Base-by-base conservation (phyloP, 108 stramenopile species). In the Cyclostephanos invisitatus region DNA sequence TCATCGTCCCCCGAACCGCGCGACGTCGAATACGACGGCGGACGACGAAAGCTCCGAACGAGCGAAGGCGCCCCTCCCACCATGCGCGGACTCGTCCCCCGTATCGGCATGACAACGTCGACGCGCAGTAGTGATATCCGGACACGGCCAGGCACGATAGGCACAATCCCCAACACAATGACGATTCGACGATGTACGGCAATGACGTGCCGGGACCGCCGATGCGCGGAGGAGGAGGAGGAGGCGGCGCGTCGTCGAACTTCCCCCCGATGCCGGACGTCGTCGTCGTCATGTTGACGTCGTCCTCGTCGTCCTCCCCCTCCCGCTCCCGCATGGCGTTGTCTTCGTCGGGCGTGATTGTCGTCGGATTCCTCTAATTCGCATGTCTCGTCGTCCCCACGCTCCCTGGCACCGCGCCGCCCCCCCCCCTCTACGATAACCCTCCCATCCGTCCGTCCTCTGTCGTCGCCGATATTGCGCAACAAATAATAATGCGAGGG, bases 101-200 rank as follows among this genome's bases (percentile, higher is more conserved):
- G 40, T 40, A 40, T 40, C 40, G 40, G 10, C 1, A 7, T 0
- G 67, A 9, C n/a, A 68, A 14, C 17, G 63, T 60, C 7, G 81
- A 74, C 28, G 65, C 65, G 6, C 48, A 53, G 44, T 82, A 78
- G 62, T 82, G 77, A 58, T 82, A 82, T 2, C 77, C 77, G 21
- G 81, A 79, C 17, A 82, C 77, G 28, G 67, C 48, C 11, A 82
- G 62, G 35, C 77, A 82, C 29, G 77, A 78, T n/a, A 82, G 48
- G 64, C 81, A 82, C 36, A 82, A 55, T 35, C 56, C 61, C 81
- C 81, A 82, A 0, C 67, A 72, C 12, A 82, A 68, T 14, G 69
- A 51, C 22, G 81, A 82, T 57, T 82, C 81, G 18, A 74, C 67
- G 49, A 38, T 27, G 35, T 67, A 49, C 0, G 81, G 81, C 25